Percentiles rank a stretch among this genome's conserved stretches.
These are phyloP conservation scores for Desmodesmus armatus DNA, from an alignment of 139 green algal genomes.

Conservation along the genomic window DNA sequence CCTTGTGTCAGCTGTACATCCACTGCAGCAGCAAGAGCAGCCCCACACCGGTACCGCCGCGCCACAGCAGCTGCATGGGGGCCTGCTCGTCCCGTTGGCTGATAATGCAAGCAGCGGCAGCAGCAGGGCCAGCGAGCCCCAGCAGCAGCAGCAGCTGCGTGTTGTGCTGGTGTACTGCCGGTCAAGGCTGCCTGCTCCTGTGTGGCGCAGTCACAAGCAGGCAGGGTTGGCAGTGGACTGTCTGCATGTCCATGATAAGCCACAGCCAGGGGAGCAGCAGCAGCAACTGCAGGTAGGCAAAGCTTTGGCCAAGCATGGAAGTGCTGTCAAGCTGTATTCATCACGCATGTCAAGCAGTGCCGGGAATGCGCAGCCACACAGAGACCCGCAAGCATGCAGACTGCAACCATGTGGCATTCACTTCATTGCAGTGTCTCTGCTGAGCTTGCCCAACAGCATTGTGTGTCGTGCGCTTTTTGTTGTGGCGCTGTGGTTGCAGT, in stretches of 20 bases:
- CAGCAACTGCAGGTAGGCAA: neutral
- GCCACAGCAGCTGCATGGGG: neutral
- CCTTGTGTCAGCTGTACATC: no score
- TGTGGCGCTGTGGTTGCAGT: no score
- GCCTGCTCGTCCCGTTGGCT: no score
- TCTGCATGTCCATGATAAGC: slow-evolving; percentile 28
- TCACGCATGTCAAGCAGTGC: no score
- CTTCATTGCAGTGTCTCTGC: no score
- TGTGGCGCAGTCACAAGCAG: neutral
- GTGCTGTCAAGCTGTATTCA: neutral
- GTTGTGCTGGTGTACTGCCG: slow-evolving; percentile 39
- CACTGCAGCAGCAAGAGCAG: slow-evolving; percentile 11
- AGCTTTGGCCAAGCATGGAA: neutral
- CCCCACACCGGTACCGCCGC: slow-evolving; percentile 3
- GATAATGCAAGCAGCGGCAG: slow-evolving; percentile 34
- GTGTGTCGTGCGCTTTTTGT: no score
- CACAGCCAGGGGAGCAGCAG: neutral
- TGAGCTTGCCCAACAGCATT: no score
- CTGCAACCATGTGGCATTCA: no score
- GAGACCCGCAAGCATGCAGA: no score
- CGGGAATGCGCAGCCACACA: no score
- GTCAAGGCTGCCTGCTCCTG: slow-evolving; percentile 8
- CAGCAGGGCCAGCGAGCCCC: neutral
- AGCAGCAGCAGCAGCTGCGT: slow-evolving; percentile 32
- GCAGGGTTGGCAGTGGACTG: slow-evolving; percentile 11